phyloP scores from a whole-genome alignment of 768 basidiomycete genomes.

The Boletus pseudo-olivaceus region DNA sequence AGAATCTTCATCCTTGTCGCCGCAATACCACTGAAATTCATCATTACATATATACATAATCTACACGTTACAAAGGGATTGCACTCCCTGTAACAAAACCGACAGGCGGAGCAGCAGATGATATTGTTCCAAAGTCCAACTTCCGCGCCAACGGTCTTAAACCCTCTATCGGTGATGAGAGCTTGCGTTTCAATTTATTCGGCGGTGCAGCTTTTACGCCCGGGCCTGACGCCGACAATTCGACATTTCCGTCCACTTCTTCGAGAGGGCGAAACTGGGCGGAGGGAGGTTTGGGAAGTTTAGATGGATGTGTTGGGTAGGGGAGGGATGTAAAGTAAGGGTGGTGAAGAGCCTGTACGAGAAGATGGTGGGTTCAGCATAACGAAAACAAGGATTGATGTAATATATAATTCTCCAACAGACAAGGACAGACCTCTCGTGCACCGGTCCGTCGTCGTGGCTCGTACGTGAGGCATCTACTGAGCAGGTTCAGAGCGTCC shows the following conservation, averaged over 20 bases:
- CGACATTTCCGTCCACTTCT: slow-evolving; percentile 74
- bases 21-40: slow-evolving; percentile 1
- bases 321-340: slow-evolving; percentile 86
- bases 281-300: slow-evolving; percentile 71
- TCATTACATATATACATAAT: slow-evolving; percentile 3
- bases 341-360: slow-evolving; percentile 72
- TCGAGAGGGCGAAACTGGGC: slow-evolving; percentile 59
- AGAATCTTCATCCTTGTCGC: background rate
- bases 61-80: background rate
- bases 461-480: slow-evolving; percentile 78
- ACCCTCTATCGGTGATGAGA: slow-evolving; percentile 51
- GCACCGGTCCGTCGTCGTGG: slow-evolving; percentile 80
- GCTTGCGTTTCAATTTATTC: slow-evolving; percentile 68
- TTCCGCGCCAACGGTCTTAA: slow-evolving; percentile 62
- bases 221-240: slow-evolving; percentile 46
- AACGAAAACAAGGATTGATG: background rate
- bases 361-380: background rate
- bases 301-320: slow-evolving; percentile 82
- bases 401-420: background rate
- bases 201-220: slow-evolving; percentile 49
- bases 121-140: slow-evolving; percentile 57
- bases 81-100: background rate
- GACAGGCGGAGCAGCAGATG: background rate
- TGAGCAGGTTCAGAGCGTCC: slow-evolving; percentile 80
- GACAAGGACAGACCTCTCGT: slow-evolving; percentile 54